A percentile compares a stretch with the other conserved stretches of the same genome.
phyloP scores from a whole-genome alignment of 352 stramenopile genomes.

The Phytopythium chamaehyphon region DNA sequence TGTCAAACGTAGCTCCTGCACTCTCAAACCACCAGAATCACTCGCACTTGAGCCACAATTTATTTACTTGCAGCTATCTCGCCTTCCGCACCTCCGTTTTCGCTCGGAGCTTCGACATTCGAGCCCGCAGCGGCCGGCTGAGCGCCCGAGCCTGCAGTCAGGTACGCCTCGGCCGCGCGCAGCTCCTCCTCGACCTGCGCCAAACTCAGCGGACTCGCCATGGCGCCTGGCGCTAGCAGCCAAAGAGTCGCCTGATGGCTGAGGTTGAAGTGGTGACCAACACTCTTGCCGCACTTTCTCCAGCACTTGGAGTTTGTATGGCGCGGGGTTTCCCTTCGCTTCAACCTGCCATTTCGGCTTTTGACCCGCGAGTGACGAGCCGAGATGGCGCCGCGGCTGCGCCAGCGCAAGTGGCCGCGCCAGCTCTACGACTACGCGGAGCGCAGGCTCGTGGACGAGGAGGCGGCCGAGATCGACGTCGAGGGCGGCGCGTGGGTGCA shows the following conservation, averaged over 20 bases:
- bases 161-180: constrained; percentile 53
- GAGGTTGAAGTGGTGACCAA: constrained; percentile 49
- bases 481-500: constrained; percentile 39
- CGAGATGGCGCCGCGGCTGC: background rate
- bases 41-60: no score
- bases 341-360: constrained; percentile 2
- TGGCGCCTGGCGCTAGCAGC: background rate
- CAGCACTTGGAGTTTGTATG: constrained; percentile 24
- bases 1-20: no score
- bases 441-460: constrained; percentile 30
- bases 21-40: no score
- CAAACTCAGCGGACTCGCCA: constrained; percentile 30
- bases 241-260: background rate
- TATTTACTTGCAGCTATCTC: no score
- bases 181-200: constrained; percentile 68
- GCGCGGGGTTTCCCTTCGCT: no score
- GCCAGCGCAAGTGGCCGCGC: constrained; percentile 19
- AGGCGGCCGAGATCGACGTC: constrained; percentile 39
- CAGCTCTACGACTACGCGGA: constrained; percentile 50
- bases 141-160: constrained; percentile 9
- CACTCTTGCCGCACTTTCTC: constrained; percentile 24
- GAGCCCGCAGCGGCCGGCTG: background rate
- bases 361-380: background rate
- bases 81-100: background rate
- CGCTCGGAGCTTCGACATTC: background rate